Conservation (phyloP, 2,329 filamentous ascomycete genomes). For the Aspergillus novofumigatus region DNA sequence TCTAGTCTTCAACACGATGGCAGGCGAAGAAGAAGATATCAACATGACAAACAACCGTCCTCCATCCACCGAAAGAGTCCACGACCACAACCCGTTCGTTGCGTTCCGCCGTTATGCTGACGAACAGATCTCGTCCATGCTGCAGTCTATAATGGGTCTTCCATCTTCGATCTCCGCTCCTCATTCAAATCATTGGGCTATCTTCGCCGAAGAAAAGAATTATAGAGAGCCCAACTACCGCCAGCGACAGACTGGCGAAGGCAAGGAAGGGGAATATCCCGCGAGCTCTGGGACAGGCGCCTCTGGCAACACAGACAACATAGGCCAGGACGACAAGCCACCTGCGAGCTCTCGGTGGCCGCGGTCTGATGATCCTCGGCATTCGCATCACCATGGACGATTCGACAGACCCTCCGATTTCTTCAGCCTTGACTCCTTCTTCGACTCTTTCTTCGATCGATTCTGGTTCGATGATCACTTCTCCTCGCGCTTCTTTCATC, state of each 20-base stretch:
- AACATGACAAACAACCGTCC: slow-evolving; percentile 10
- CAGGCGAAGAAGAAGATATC: slow-evolving; percentile 18
- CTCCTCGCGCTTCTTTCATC: slow-evolving; percentile 26
- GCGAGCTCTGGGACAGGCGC: slow-evolving; percentile 5
- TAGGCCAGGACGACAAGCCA: not conserved
- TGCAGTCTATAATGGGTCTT: slow-evolving; percentile 50
- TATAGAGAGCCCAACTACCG: slow-evolving; percentile 19
- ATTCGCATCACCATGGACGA: slow-evolving; percentile 18
- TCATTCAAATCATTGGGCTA: slow-evolving; percentile 31
- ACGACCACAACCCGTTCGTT: slow-evolving; percentile 54
- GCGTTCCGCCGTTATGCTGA: slow-evolving; percentile 60
- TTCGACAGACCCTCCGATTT: slow-evolving; percentile 19
- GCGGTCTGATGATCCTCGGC: slow-evolving; percentile 21
- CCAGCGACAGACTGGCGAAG: slow-evolving; percentile 11
- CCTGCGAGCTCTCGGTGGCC: slow-evolving; percentile 12
- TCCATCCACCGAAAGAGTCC: slow-evolving; percentile 12
- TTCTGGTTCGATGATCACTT: slow-evolving; percentile 30
- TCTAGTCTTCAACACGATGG: slow-evolving; percentile 17
- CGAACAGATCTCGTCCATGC: slow-evolving; percentile 51
- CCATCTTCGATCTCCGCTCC: slow-evolving; percentile 34
- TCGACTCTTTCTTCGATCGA: slow-evolving; percentile 34
- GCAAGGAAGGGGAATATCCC: slow-evolving; percentile 1
- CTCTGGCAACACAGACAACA: slow-evolving; percentile 7
- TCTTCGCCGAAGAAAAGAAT: slow-evolving; percentile 30
- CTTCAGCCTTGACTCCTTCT: slow-evolving; percentile 31